Conservation (phyloP, 2,329 filamentous ascomycete genomes). For the Drechmeria coniospora region DNA sequence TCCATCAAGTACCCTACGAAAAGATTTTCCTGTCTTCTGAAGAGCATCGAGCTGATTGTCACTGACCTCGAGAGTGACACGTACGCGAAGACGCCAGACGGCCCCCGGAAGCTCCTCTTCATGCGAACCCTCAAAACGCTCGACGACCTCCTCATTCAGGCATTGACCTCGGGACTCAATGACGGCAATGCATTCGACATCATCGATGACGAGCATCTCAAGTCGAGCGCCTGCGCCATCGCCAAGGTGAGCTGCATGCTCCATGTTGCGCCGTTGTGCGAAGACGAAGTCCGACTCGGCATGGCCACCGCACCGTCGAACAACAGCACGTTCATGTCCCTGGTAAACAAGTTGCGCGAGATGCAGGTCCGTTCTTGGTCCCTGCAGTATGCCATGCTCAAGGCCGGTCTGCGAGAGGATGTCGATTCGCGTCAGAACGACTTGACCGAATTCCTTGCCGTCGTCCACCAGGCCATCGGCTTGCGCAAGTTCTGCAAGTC, state of each 20-base stretch:
- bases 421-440: slow-evolving; percentile 57
- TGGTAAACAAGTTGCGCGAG: slow-evolving; percentile 59
- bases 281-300: slow-evolving; percentile 73
- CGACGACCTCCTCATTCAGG: slow-evolving; percentile 58
- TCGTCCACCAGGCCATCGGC: slow-evolving; percentile 72
- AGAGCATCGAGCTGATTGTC: slow-evolving; percentile 72
- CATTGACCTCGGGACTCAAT: slow-evolving; percentile 53
- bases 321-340: slow-evolving; percentile 36
- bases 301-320: slow-evolving; percentile 45
- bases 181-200: slow-evolving; percentile 64
- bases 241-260: slow-evolving; percentile 58
- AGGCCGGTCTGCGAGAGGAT: slow-evolving; percentile 52
- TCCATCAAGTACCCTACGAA: slow-evolving; percentile 77
- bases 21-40: slow-evolving; percentile 72
- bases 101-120: slow-evolving; percentile 54
- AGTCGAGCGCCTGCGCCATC: slow-evolving; percentile 55
- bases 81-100: slow-evolving; percentile 39
- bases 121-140: slow-evolving; percentile 65
- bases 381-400: slow-evolving; percentile 66
- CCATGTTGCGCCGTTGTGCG: slow-evolving; percentile 65
- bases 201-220: slow-evolving; percentile 65
- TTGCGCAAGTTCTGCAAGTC: slow-evolving; percentile 72
- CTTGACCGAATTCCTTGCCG: slow-evolving; percentile 62
- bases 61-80: slow-evolving; percentile 46
- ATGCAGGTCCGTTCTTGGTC: slow-evolving; percentile 83